Evolutionary conservation across 306 rosid species (phyloP), one percentile per base, ranked within the genome.

Genomic region (Fragaria ananassa): DNA sequence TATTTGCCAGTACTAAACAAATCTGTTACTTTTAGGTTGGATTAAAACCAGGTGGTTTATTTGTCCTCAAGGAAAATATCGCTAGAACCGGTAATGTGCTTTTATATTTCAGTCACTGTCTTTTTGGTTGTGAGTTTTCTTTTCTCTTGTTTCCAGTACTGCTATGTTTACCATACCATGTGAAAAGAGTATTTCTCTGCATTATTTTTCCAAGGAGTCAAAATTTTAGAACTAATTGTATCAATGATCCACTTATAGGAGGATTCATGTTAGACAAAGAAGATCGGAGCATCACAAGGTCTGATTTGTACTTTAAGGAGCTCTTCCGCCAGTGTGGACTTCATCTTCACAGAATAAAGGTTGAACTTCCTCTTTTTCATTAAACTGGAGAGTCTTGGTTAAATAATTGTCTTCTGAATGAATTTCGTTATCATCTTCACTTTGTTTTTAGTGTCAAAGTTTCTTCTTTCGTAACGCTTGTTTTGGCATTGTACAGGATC

Each of bases 221-320:
- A 50, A 50, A 50, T 21, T 58, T 58, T 35, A 11, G 35, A 10
- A 74, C 60, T 65, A 42, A 74, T 68, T 46, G 29, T 75, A 37
- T 74, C 11, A 50, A 53, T 66, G 42, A 31, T 45, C 35, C 21
- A 1, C 5, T 46, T 72, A 65, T 78, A 95, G 98, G 98, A 95
- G 98, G 98, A 62, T 95, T 95, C 57, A 86, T 95, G 83, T 83
- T 95, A 53, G 98, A 92, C 78, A 95, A 90, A 44, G 92, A 83
- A 79, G 98, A 95, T 73, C 85, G 92, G 63, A 95, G 98, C 64
- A 45, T 95, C 66, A 92, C 98, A 19, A 90, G 97, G 81, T 95
- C 96, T 41, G 97, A 95, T 80, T 51, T 39, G 56, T 92, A 90
- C 90, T 95, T 87, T 77, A 92, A 84, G 88, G 87, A 88, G 81